These are phyloP conservation scores for Harringtonia aguacate DNA, from an alignment of 2,329 filamentous ascomycete genomes.

Conservation along the genomic window DNA sequence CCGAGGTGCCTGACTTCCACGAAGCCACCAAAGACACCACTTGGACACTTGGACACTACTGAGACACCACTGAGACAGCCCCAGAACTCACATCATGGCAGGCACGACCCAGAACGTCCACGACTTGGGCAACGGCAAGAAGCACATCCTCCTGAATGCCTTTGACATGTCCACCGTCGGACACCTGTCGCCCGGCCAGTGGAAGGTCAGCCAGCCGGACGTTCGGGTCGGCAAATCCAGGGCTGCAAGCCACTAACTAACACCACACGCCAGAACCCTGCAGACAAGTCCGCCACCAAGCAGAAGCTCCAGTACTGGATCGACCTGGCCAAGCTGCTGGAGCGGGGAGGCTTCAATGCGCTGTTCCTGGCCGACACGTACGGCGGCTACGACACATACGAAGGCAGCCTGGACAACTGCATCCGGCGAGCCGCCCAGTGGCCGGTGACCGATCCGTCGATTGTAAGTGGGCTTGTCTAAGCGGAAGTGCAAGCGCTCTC, in stretches of 20 bases:
- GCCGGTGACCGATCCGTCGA: conserved; percentile 54
- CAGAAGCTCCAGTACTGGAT: conserved; percentile 9
- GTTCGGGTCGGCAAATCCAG: not conserved
- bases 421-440: conserved; percentile 53
- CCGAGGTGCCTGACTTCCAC: too few relatives aligned
- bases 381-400: conserved; percentile 52
- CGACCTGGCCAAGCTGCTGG: conserved; percentile 8
- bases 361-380: conserved; percentile 48
- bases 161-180: conserved; percentile 9
- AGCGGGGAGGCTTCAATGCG: conserved; percentile 8
- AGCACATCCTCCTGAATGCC: conserved; percentile 7
- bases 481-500: too few relatives aligned
- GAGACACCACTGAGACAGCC: too few relatives aligned
- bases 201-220: conserved; percentile 1
- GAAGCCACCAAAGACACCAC: too few relatives aligned
- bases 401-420: conserved; percentile 47
- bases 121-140: not conserved
- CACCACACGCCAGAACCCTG: conserved; percentile 10
- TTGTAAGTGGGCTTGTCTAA: conserved; percentile 24
- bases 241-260: not conserved
- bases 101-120: not conserved
- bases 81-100: too few relatives aligned
- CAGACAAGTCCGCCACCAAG: conserved; percentile 6
- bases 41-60: too few relatives aligned
- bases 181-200: conserved; percentile 6